Conservation (phyloP, 306 rosid genomes). For the Psophocarpus tetragonolobus region DNA sequence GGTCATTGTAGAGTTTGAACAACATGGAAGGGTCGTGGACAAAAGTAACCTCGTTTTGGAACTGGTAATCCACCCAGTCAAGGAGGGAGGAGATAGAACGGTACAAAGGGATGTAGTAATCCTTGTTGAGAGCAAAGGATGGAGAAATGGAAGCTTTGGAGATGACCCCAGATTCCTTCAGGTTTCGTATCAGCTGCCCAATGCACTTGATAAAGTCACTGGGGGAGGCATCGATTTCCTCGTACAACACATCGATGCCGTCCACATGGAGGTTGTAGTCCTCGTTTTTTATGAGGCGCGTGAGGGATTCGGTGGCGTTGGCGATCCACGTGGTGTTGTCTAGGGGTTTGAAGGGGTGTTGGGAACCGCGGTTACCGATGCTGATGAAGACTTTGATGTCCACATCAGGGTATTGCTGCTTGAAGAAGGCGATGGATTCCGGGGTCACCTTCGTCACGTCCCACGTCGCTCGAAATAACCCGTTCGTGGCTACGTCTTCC, state of each 20-base stretch:
- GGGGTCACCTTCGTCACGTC: slow-evolving; percentile 34
- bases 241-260: slow-evolving; percentile 43
- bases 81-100: neutral
- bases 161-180: slow-evolving; percentile 4
- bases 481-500: slow-evolving; percentile 14
- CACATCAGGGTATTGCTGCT: neutral
- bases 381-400: slow-evolving; percentile 38
- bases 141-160: slow-evolving; percentile 47
- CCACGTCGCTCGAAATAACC: slow-evolving; percentile 34
- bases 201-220: slow-evolving; percentile 32
- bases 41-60: slow-evolving; percentile 35
- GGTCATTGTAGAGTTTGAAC: neutral
- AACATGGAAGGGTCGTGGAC: neutral
- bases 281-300: neutral
- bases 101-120: neutral
- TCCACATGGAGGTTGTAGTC: neutral
- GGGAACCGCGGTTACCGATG: slow-evolving; percentile 34
- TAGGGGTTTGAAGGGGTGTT: slow-evolving; percentile 23
- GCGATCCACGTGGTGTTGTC: slow-evolving; percentile 19
- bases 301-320: slow-evolving; percentile 44
- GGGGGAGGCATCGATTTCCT: slow-evolving; percentile 22
- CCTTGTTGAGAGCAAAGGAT: neutral
- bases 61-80: slow-evolving; percentile 50
- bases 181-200: slow-evolving; percentile 33
- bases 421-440: slow-evolving; percentile 25